Evolutionary conservation across 1,139 yeast genomes (phyloP).

Genomic region (Kazachstania sp.): DNA sequence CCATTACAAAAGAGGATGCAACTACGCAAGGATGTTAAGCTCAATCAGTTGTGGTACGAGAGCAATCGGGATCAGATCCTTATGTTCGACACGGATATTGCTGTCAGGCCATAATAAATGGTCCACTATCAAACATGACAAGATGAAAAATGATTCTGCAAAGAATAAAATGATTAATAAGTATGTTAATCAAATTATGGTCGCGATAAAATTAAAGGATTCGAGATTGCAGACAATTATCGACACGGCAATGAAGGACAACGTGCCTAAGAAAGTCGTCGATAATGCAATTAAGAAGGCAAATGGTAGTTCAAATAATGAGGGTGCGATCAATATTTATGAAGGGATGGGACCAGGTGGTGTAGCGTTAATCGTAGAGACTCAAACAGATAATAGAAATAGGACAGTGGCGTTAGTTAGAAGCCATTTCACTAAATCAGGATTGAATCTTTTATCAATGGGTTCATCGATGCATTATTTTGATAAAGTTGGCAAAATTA

Average conservation of each 20-base stretch:
- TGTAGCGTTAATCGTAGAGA: conserved; percentile 74
- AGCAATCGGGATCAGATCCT: neutral
- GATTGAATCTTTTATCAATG: conserved; percentile 47
- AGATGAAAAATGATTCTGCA: conserved; percentile 83
- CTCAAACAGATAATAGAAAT: conserved; percentile 80
- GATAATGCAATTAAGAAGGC: conserved; percentile 85
- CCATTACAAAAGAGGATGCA: too few relatives aligned
- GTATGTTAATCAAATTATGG: conserved; percentile 62
- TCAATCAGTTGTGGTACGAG: neutral
- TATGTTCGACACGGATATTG: neutral
- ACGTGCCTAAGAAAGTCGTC: conserved; percentile 75
- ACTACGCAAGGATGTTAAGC: too few relatives aligned
- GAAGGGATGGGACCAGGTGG: conserved; percentile 95
- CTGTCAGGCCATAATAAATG: conserved; percentile 72
- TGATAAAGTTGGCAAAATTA: conserved; percentile 64
- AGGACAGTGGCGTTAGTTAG: conserved; percentile 72
- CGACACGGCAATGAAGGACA: conserved; percentile 69
- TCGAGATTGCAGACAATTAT: conserved; percentile 65
- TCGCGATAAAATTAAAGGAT: conserved; percentile 58
- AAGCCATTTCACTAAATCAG: conserved; percentile 62
- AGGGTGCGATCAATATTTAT: conserved; percentile 47
- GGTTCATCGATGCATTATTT: conserved; percentile 76
- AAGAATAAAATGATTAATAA: conserved; percentile 63
- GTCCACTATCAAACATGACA: conserved; percentile 91
- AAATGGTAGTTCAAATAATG: conserved; percentile 45